Base-by-base conservation (phyloP, 768 basidiomycete genomes). In the Amanita molliuscula region DNA sequence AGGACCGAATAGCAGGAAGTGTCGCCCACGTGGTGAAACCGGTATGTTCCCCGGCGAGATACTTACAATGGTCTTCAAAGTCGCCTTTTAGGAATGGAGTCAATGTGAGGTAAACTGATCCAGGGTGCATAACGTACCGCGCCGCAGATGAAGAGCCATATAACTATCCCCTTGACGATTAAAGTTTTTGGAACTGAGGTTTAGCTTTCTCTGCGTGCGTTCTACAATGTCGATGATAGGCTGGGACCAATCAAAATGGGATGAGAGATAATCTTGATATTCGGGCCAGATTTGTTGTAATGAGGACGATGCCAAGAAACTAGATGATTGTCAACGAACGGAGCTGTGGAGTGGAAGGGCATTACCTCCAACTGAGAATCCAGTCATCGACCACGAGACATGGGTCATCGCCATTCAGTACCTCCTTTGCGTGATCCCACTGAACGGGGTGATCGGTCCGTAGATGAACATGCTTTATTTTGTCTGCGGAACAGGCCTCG, bases 1-100 rank as follows among this genome's bases (percentile, higher is more conserved):
- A 62, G 3, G 58, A 28, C 23, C 55, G 47, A 9, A 76, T 56
- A 15, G 57, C 11, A 13, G 72, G 72, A n/a, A 76, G 67, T 6
- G 71, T 73, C 5, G 67, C 68, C 74, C 72, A 76, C 4, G 73
- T 74, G 6, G 71, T 73, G 59, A 74, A 74, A 8, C 70, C 71
- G 8, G 60, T 58, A 21, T 62, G 59, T 15, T 47, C 57, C 40
- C 63, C 53, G 5, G 68, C 62, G 4, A 74, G 65, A 38, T 51
- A 59, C 38, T 64, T 52, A 31, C 74, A 76, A 54, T 74, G 72
- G 7, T 55, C 59, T 55, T 71, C 68, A 51, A 76, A 74, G 42
- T 74, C 73, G 11, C 68, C 67, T 71, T 33, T 9, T 25, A 21
- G 13, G 29, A 47, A n/a, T 43, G 29, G 23, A 23, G 1, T 15